phyloP scores from a whole-genome alignment of 1,284 basidiomycete species.

The Leccinum pseudoinsigne region DNA sequence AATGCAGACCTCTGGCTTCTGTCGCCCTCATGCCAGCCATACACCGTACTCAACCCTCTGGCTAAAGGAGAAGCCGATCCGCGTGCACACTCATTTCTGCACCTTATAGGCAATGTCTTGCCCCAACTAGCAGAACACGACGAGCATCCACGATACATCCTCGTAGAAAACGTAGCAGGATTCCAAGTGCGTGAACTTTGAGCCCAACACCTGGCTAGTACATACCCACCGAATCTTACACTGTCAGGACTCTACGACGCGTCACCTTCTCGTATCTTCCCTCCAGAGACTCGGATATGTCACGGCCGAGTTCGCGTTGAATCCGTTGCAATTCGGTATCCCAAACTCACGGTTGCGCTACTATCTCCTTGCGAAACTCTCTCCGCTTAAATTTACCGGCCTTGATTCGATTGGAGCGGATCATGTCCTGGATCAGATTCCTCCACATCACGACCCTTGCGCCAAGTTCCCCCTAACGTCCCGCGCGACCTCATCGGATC shows the following conservation, averaged over 20 bases:
- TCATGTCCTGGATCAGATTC: conserved; percentile 24
- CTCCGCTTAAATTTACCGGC: conserved; percentile 38
- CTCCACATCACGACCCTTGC: conserved; percentile 6
- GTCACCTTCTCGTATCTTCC: conserved; percentile 48
- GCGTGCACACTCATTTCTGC: conserved; percentile 72
- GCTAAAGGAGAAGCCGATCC: conserved; percentile 70
- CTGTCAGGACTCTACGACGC: conserved; percentile 60
- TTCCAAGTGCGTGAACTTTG: conserved; percentile 58
- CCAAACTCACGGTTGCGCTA: conserved; percentile 79
- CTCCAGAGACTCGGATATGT: conserved; percentile 55
- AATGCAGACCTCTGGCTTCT: conserved; percentile 67
- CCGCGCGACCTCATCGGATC: conserved; percentile 16
- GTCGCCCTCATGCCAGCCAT: conserved; percentile 80
- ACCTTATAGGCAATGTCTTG: conserved; percentile 64
- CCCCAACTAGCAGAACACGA: conserved; percentile 49
- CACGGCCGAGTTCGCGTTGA: conserved; percentile 63
- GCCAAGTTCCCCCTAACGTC: not conserved
- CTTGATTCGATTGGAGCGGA: conserved; percentile 14
- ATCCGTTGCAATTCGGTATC: conserved; percentile 73
- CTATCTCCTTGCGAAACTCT: conserved; percentile 67
- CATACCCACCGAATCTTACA: conserved; percentile 11
- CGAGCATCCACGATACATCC: conserved; percentile 53
- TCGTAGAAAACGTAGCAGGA: conserved; percentile 79
- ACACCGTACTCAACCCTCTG: conserved; percentile 71
- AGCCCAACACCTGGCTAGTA: not conserved